Conservation (phyloP, 2,329 filamentous ascomycete genomes). For the Aspergillus tanneri region DNA sequence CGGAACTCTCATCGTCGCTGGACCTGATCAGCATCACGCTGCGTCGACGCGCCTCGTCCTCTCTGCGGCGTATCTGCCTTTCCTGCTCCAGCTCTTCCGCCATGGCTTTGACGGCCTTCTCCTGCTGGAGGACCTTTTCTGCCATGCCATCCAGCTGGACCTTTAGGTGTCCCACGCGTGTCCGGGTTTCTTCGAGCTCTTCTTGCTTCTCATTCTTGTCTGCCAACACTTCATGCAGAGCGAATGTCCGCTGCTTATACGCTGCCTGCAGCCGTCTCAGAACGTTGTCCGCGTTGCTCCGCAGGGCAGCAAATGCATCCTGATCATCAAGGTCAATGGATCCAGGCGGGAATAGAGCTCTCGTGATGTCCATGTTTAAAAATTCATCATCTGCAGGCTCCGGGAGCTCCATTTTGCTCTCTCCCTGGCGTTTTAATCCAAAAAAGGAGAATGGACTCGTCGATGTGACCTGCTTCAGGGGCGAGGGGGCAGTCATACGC, state of each 20-base stretch:
- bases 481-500: slow-evolving; percentile 31
- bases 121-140: slow-evolving; percentile 55
- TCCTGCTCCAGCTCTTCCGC: slow-evolving; percentile 50
- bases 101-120: slow-evolving; percentile 55
- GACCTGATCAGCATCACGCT: slow-evolving; percentile 33
- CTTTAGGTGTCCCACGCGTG: slow-evolving; percentile 58
- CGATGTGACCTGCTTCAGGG: slow-evolving; percentile 35
- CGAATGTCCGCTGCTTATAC: slow-evolving; percentile 54
- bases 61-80: slow-evolving; percentile 39
- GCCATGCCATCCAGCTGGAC: slow-evolving; percentile 62
- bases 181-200: slow-evolving; percentile 61
- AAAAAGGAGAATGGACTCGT: slow-evolving; percentile 47
- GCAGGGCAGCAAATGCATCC: slow-evolving; percentile 57
- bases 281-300: slow-evolving; percentile 56
- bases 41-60: slow-evolving; percentile 40
- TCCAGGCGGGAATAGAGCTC: slow-evolving; percentile 55
- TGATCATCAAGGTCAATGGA: slow-evolving; percentile 51
- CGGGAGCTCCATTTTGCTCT: slow-evolving; percentile 27
- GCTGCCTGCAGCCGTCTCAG: slow-evolving; percentile 56
- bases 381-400: slow-evolving; percentile 53
- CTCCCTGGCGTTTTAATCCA: slow-evolving; percentile 35
- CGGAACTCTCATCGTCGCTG: slow-evolving; percentile 35
- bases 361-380: slow-evolving; percentile 54
- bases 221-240: slow-evolving; percentile 52
- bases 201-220: slow-evolving; percentile 60